phyloP scores from a whole-genome alignment of 331 rosid genomes.

The Erythrophleum ivorense region DNA sequence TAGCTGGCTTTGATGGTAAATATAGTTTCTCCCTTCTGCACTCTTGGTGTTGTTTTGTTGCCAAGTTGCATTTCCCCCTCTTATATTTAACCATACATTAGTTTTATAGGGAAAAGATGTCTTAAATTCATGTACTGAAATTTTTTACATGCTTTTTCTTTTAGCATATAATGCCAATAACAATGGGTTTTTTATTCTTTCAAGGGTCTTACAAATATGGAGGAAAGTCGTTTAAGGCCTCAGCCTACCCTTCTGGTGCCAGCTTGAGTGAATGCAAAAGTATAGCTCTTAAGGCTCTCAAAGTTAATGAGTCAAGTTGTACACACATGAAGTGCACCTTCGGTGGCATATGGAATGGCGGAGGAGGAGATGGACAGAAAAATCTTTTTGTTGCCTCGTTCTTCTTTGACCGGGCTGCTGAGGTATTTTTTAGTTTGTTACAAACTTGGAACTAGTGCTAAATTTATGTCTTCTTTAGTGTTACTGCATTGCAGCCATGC shows the following conservation, averaged over 20 bases:
- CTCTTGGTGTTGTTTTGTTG: background rate
- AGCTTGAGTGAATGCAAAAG: constrained; percentile 79
- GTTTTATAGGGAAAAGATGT: constrained; percentile 7
- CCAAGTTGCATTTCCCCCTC: constrained; percentile 13
- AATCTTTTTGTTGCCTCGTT: constrained; percentile 94
- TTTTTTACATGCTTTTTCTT: background rate
- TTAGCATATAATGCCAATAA: constrained; percentile 29
- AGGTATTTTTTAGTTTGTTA: constrained; percentile 56
- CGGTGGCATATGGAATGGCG: constrained; percentile 98
- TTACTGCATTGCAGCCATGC: constrained; percentile 26
- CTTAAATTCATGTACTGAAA: background rate
- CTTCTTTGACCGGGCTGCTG: constrained; percentile 99
- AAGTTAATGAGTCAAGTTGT: constrained; percentile 73
- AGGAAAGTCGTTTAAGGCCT: constrained; percentile 68
- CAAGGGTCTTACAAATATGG: constrained; percentile 79
- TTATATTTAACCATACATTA: constrained; percentile 18
- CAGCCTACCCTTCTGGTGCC: constrained; percentile 70
- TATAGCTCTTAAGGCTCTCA: constrained; percentile 75
- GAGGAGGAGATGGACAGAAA: constrained; percentile 97
- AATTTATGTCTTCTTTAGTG: constrained; percentile 30
- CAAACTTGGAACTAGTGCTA: constrained; percentile 21
- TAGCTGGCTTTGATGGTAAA: constrained; percentile 82
- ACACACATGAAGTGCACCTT: constrained; percentile 95
- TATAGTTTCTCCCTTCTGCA: constrained; percentile 38
- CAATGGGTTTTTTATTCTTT: constrained; percentile 15